Evolutionary conservation across 768 basidiomycete species (phyloP), one percentile per base, ranked within the genome.

Genomic region (Zangia roseola): DNA sequence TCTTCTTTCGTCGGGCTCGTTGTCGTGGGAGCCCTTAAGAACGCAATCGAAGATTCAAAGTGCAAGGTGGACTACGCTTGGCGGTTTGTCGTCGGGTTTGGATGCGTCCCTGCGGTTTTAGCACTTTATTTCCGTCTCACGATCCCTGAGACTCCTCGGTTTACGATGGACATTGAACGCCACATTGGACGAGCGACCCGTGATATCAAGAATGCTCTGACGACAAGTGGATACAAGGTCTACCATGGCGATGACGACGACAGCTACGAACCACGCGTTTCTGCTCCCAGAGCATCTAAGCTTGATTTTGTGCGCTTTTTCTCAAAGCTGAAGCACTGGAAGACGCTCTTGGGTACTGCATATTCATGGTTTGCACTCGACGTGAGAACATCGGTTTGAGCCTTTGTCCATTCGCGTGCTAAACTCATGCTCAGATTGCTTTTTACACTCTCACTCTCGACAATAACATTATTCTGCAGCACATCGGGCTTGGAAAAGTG

Each of bases 311-410:
- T 60, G 2, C 45, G 42, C 0, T 73, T 89, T 71, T 93, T 90
- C 63, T 67, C 79, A 31, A 71, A 84, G 60, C 83, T 82, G 83
- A 61, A 83, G 66, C 89, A 94, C 70, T 63, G 75, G 52, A 92
- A 92, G 71, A 69, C 91, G 40, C 75, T 93, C 45, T 63, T 92
- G 42, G 91, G 88, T 6, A 76, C 81, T 4, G 64, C 88, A 0
- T 93, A 84, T 65, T 86, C 84, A 3, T 93, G 91, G 91, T 92
- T 93, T 57, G 90, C 88, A 5, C 78, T 91, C 12, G 89, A 88
- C 52, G 83, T 83, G 34, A 43, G 84, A 84, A 86, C 57, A 71
- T 69, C 2, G 17, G 7, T 16, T n/a, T 36, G 19, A 35, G 5
- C 36, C 30, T n/a, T 31, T 20, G 6, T 28, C 9, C 16, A 10